A percentile compares a stretch with the other conserved stretches of the same genome.
Conservation (phyloP, 495 filamentous ascomycete species). For the Xylaria castorea region DNA sequence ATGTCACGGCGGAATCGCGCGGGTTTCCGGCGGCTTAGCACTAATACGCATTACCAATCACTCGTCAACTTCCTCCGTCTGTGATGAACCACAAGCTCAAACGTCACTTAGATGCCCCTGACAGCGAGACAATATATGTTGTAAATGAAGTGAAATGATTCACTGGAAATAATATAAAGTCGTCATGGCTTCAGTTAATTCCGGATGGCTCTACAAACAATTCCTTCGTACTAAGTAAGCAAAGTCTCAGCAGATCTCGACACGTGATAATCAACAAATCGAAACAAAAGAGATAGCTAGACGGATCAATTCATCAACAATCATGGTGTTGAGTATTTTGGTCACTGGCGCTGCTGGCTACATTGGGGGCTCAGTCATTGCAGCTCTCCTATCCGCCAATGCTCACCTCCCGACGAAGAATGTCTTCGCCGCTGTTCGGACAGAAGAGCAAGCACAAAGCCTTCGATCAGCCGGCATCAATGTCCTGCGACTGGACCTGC, state of each 20-base stretch:
- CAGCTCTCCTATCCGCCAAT: slow-evolving; percentile 36
- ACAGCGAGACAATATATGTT: neutral
- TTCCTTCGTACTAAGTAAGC: neutral
- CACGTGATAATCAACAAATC: neutral
- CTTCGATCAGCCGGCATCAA: slow-evolving; percentile 37
- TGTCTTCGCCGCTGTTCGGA: slow-evolving; percentile 38
- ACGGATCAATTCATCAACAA: neutral
- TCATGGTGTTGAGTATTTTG: slow-evolving; percentile 38
- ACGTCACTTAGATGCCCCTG: neutral
- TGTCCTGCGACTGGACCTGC: slow-evolving; percentile 39
- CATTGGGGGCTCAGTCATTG: slow-evolving; percentile 42
- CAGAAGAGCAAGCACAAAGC: slow-evolving; percentile 38
- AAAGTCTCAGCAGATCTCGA: neutral
- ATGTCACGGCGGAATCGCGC: slow-evolving; percentile 17
- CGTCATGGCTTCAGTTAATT: neutral
- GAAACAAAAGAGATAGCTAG: neutral
- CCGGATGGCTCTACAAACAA: neutral
- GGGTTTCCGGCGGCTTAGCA: slow-evolving; percentile 12
- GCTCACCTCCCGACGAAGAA: slow-evolving; percentile 31
- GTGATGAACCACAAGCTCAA: neutral
- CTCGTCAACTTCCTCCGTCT: slow-evolving; percentile 2
- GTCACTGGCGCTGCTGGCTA: slow-evolving; percentile 46
- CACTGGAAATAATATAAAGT: neutral
- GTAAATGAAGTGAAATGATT: neutral
- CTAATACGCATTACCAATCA: slow-evolving; percentile 3